A percentile compares a stretch with the other conserved stretches of the same genome.
Evolutionary conservation across 495 filamentous ascomycete species (phyloP).

Genomic region (Aspergillus conjunctus): DNA sequence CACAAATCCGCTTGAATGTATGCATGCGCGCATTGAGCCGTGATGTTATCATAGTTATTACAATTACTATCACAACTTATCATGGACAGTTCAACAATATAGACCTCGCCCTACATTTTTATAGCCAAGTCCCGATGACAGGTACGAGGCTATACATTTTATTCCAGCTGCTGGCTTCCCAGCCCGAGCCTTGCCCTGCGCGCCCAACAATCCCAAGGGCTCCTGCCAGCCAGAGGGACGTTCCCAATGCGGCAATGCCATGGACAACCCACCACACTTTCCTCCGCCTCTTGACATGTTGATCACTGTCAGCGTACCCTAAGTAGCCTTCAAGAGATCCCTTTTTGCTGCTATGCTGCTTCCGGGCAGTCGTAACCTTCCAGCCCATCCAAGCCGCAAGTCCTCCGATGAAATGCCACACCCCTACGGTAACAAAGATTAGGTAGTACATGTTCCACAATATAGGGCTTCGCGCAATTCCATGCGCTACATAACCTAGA

Average conservation of each 20-base stretch:
- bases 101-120: constrained; percentile 2
- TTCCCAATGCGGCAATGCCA: constrained; percentile 56
- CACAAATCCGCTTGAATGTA: background rate
- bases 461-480: constrained; percentile 67
- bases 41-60: constrained; percentile 8
- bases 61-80: constrained; percentile 11
- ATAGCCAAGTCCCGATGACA: constrained; percentile 54
- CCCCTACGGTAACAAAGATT: constrained; percentile 66
- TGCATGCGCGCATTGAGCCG: constrained; percentile 1
- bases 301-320: constrained; percentile 40
- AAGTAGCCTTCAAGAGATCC: constrained; percentile 41
- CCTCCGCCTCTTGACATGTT: constrained; percentile 48
- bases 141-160: constrained; percentile 60
- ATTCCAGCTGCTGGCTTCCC: constrained; percentile 81
- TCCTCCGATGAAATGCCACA: constrained; percentile 82
- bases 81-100: constrained; percentile 13
- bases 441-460: constrained; percentile 69
- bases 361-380: constrained; percentile 46
- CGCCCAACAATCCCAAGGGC: constrained; percentile 75
- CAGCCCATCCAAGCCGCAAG: constrained; percentile 71
- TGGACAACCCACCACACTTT: constrained; percentile 72
- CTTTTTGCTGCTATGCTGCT: constrained; percentile 38
- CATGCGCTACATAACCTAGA: constrained; percentile 81
- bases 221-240: constrained; percentile 76
- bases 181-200: constrained; percentile 70